Percentiles rank a stretch among this genome's conserved stretches.
Conservation (phyloP, 768 basidiomycete genomes). For the Rickenella mellea region DNA sequence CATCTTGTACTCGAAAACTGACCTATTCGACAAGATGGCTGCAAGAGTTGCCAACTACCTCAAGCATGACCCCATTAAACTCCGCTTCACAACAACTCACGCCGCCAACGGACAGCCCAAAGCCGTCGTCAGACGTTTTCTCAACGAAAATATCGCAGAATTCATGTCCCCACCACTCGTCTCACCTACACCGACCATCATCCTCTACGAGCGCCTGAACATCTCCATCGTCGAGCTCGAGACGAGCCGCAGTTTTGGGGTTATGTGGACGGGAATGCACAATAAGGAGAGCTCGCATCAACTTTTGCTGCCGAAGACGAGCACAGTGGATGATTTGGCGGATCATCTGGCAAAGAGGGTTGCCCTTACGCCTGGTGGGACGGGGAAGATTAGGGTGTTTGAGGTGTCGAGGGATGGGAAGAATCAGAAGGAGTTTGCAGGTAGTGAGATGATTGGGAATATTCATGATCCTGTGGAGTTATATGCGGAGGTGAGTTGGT, state of each 20-base stretch:
- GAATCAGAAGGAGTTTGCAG: constrained; percentile 86
- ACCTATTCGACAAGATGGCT: constrained; percentile 61
- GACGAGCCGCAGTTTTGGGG: constrained; percentile 94
- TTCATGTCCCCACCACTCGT: constrained; percentile 88
- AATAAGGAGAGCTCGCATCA: constrained; percentile 87
- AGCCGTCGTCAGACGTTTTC: constrained; percentile 80
- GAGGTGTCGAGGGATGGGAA: constrained; percentile 92
- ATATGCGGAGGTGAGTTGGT: constrained; percentile 73
- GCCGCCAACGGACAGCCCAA: constrained; percentile 79
- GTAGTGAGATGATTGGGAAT: constrained; percentile 95
- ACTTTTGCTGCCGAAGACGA: constrained; percentile 96
- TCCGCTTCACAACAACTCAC: constrained; percentile 95
- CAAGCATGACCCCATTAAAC: constrained; percentile 89
- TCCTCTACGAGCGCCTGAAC: constrained; percentile 92
- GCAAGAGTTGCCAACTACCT: constrained; percentile 83
- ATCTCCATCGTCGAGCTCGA: constrained; percentile 97
- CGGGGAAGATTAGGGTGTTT: constrained; percentile 88
- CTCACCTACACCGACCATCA: constrained; percentile 75
- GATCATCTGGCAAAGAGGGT: constrained; percentile 82
- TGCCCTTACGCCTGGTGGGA: constrained; percentile 67
- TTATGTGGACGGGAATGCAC: constrained; percentile 92
- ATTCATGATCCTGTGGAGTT: constrained; percentile 90
- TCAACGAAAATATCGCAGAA: constrained; percentile 92
- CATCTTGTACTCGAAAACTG: background rate
- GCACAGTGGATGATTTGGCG: constrained; percentile 80